Evolutionary conservation across 2,329 filamentous ascomycete species (phyloP).

Genomic region (Fusarium sp.): DNA sequence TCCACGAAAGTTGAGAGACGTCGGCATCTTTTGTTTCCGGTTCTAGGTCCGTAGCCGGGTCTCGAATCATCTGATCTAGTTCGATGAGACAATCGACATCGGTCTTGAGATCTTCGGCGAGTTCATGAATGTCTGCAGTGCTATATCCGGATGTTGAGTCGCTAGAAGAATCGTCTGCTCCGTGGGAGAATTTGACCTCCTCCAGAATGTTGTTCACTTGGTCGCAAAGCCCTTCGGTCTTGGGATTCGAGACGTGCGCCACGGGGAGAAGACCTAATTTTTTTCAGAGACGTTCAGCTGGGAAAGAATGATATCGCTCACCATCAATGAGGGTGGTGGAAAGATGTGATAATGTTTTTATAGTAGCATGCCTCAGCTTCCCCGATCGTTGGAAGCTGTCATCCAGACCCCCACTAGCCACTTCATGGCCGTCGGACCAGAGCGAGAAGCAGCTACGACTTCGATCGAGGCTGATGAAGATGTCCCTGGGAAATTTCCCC

Average conservation of each 20-base stretch:
- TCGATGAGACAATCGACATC: constrained; percentile 12
- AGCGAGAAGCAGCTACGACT: background rate
- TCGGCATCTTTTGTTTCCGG: background rate
- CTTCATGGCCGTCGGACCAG: background rate
- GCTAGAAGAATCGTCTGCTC: background rate
- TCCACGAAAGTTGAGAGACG: background rate
- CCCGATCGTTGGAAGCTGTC: background rate
- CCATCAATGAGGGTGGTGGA: background rate
- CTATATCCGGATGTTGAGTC: background rate
- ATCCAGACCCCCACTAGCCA: background rate
- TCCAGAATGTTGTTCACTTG: background rate
- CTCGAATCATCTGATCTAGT: background rate
- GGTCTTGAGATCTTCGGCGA: background rate
- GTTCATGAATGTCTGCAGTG: background rate
- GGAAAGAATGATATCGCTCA: background rate
- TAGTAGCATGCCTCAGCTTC: background rate
- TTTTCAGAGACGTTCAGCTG: background rate
- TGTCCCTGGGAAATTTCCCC: background rate
- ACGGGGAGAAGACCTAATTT: background rate
- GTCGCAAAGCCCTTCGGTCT: background rate
- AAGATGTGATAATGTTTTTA: background rate
- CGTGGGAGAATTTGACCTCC: background rate
- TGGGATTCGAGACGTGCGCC: background rate
- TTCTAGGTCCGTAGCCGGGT: background rate
- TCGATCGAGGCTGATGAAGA: background rate